Conservation (phyloP, 2,329 filamentous ascomycete species). For the Aspergillus melleus region DNA sequence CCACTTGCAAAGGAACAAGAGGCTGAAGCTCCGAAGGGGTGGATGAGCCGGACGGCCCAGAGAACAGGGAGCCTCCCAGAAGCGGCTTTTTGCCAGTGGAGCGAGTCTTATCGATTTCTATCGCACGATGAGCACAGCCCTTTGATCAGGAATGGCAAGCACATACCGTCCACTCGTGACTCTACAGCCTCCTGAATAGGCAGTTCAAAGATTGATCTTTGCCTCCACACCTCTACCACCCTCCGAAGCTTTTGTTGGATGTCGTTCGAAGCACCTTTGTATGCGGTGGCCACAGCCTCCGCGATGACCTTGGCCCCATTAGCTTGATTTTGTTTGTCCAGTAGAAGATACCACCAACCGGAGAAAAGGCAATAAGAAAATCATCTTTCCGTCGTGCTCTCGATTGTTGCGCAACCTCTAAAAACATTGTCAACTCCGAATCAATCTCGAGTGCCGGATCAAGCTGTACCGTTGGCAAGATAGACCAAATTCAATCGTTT, state of each 20-base stretch:
- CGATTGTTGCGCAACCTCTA: conserved; percentile 94
- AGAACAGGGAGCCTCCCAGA: conserved; percentile 71
- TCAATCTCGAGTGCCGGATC: neutral
- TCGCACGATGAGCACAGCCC: conserved; percentile 6
- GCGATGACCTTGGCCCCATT: conserved; percentile 64
- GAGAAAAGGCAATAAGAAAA: conserved; percentile 87
- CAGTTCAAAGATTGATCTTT: conserved; percentile 78
- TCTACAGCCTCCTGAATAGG: conserved; percentile 82
- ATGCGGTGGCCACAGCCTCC: conserved; percentile 85
- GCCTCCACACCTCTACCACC: conserved; percentile 92
- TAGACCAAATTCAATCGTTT: conserved; percentile 92
- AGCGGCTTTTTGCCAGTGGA: conserved; percentile 55
- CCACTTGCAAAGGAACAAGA: conserved; percentile 72
- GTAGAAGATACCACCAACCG: conserved; percentile 46
- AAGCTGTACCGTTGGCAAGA: conserved; percentile 78
- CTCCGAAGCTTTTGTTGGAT: conserved; percentile 84
- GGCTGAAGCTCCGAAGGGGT: conserved; percentile 75
- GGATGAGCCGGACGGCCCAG: conserved; percentile 50
- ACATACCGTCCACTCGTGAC: conserved; percentile 70
- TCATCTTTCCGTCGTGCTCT: conserved; percentile 90
- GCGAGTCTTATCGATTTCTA: conserved; percentile 59
- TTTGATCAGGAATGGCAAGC: neutral
- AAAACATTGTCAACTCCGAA: conserved; percentile 24
- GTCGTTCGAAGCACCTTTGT: conserved; percentile 82
- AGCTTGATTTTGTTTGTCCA: conserved; percentile 13